A percentile compares a stretch with the other conserved stretches of the same genome.
Conservation (phyloP, 164 flowering plant genomes). For the Santalum album region DNA sequence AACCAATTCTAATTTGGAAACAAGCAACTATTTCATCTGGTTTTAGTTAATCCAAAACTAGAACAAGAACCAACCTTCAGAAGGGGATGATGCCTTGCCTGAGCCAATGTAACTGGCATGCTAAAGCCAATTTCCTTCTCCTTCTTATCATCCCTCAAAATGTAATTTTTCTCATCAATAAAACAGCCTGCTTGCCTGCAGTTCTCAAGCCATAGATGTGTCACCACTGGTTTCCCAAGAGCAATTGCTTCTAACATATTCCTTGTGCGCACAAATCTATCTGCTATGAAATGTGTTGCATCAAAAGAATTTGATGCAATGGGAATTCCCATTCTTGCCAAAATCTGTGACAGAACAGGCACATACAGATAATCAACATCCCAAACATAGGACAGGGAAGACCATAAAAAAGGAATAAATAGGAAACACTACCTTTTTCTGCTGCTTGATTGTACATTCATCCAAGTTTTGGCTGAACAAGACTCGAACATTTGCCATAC, state of each 20-base stretch:
- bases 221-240: slow-evolving; percentile 3
- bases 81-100: background rate
- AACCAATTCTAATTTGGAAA: background rate
- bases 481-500: background rate
- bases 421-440: background rate
- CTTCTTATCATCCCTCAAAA: background rate
- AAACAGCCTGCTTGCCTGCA: background rate
- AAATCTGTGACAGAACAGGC: background rate
- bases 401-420: no score
- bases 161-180: background rate
- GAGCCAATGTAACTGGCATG: background rate
- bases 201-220: background rate
- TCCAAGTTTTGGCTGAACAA: slow-evolving; percentile 1
- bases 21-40: background rate
- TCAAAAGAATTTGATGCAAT: background rate
- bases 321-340: background rate
- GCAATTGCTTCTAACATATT: background rate
- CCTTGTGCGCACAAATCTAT: background rate
- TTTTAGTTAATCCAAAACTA: background rate
- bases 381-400: background rate
- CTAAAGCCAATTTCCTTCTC: slow-evolving; percentile 2
- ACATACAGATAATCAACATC: background rate
- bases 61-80: background rate
- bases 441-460: background rate
- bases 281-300: slow-evolving; percentile 3